Evolutionary conservation across 1,139 yeast species (phyloP), one percentile per base, ranked within the genome.

Genomic region (Diutina pseudorugosa): DNA sequence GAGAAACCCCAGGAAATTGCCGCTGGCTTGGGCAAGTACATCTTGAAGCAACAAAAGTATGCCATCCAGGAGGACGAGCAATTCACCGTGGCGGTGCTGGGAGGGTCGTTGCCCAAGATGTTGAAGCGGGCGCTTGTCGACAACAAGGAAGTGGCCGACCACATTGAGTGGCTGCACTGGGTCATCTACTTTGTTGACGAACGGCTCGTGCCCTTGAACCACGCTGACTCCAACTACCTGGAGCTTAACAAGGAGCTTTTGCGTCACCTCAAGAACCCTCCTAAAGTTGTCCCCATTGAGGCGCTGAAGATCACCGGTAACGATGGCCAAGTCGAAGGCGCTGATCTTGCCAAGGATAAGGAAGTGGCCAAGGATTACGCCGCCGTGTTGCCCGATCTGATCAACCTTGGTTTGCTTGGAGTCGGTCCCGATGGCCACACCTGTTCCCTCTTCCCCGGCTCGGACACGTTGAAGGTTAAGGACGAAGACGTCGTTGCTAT

Each of bases 361-460:
- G 49, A 45, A 18, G 25, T 45, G 9, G 49, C 49, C 16, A 16
- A 16, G n/a, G 20, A 27, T 7, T 45, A 45, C 49, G 36, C 36
- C n/a, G 49, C 67, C 14, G 66, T 62, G 41, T 66, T 83, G 51
- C 82, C 83, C 6, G 50, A 56, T 14, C 67, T 67, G 52, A 61
- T 84, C 48, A 89, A 84, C 64, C 69, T 84, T 59, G 70, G 83
- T 43, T 70, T 83, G 55, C 72, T 84, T 58, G 91, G 91, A 16
- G 83, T 89, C 63, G 91, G 91, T 4, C 90, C 90, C 27, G 91
- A 85, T 59, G 91, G 91, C 20, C 91, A 84, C 65, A 84, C 90
- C 8, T 83, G 90, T 66, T 84, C 91, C 2, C 73, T 84, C 56
- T 84, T 84, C 73, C 90, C 90, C 6, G 74, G 74, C 54, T 77